phyloP scores from a whole-genome alignment of 2,329 filamentous ascomycete genomes.

The Microsporum audouinii region DNA sequence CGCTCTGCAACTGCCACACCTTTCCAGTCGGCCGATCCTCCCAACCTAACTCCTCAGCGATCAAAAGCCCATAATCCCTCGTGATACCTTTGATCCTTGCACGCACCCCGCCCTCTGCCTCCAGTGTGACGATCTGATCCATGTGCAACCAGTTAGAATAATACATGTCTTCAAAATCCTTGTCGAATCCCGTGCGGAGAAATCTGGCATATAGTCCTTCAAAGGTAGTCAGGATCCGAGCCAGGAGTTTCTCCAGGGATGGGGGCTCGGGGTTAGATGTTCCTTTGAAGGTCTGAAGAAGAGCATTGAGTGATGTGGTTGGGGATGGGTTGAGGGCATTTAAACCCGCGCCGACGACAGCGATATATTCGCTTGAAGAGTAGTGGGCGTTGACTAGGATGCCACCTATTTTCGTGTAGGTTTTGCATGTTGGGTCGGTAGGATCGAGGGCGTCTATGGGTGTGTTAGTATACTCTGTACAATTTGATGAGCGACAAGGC shows the following conservation, averaged over 20 bases:
- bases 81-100: constrained; percentile 81
- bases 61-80: constrained; percentile 76
- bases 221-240: constrained; percentile 64
- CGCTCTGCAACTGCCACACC: constrained; percentile 77
- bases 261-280: constrained; percentile 42
- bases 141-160: constrained; percentile 80
- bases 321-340: constrained; percentile 77
- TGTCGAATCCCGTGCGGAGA: constrained; percentile 60
- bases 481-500: not conserved
- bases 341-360: constrained; percentile 75
- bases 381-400: constrained; percentile 87
- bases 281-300: constrained; percentile 39
- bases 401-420: constrained; percentile 81
- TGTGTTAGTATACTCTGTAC: constrained; percentile 2
- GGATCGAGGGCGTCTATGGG: constrained; percentile 54
- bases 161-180: constrained; percentile 61
- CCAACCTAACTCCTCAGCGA: constrained; percentile 68
- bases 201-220: constrained; percentile 70
- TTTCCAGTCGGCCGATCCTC: constrained; percentile 64
- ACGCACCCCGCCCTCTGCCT: constrained; percentile 62
- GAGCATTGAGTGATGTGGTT: constrained; percentile 71
- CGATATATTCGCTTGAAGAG: constrained; percentile 62
- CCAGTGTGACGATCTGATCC: constrained; percentile 61
- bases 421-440: constrained; percentile 36
- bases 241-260: constrained; percentile 67